Evolutionary conservation across 2,329 filamentous ascomycete species (phyloP), one percentile per base, ranked within the genome.

Genomic region (Colletotrichum karsti): DNA sequence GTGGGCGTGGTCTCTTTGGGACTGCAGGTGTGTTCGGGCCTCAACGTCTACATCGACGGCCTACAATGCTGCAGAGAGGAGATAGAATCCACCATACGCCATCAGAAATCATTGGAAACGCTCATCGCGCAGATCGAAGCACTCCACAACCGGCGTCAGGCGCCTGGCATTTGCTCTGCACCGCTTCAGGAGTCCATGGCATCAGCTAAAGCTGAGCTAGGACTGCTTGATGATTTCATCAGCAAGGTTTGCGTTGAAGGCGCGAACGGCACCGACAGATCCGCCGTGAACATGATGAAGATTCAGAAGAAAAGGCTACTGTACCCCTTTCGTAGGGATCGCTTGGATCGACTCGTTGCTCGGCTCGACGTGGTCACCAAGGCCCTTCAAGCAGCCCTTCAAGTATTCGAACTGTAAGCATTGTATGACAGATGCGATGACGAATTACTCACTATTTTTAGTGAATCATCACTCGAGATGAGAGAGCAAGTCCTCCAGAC

Each of bases 1-100:
- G 55, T 58, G 22, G 55, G 55, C n/a, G 55, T 58, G 22, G 55
- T 58, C 20, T 58, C 55, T 15, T 1, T 58, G 39, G 55, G 55
- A 7, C 22, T 58, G 37, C 55, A 58, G 26, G 37, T 58, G 7
- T 58, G 39, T 44, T 58, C 39, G 7, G 55, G 55, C 7, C 18
- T 58, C 7, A 58, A n/a, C 18, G 10, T 13, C 37, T 58, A 58
- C 12, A 12, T 58, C n/a, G 12, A 44, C 7, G 55, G 55, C 6
- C 10, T 58, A 9, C 37, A 58, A 22, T 39, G 55, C 26, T 18
- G 7, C n/a, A 35, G 12, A 22, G 33, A 55, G 22, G 51, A 55
- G 5, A 55, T 55, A n/a, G 13, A 41, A 26, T 37, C 33, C 13
- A 55, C 51, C 4, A 26, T 37, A 8, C 30, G 33, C 0, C 30